Evolutionary conservation across 208 protist genomes (phyloP), one percentile per base, ranked within the genome.

Genomic region (Trypanosoma theileri): DNA sequence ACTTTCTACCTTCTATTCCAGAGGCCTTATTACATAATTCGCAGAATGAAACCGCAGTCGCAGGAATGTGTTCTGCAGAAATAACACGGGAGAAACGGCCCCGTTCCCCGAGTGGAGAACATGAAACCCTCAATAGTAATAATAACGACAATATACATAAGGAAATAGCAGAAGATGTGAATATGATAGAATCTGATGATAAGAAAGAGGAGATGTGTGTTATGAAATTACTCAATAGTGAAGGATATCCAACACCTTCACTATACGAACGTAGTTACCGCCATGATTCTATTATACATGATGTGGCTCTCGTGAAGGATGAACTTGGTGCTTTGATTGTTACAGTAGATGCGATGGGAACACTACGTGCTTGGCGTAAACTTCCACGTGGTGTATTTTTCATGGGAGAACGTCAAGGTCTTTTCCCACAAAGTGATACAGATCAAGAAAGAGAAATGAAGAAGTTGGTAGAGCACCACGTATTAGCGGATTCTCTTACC

Each of bases 241-340:
- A 84, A 28, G 73, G 67, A 22, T 79, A 86, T 35, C 84, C 84
- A 13, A 50, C 21, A 19, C 66, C 81, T 10, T 46, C 63, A 1
- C 74, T 93, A 13, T 90, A 90, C 61, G 82, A 93, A 51, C 79
- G 80, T 48, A 86, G 87, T 50, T 93, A 84, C 59, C 62, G 62
- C n/a, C 87, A 88, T 41, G 61, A 55, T 6, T 1, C 17, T 8
- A 61, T 66, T 42, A 51, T 92, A 21, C 71, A 82, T 19, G 86
- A 88, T 62, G 59, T 86, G 35, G 76, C 59, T 44, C 61, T 84
- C 13, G 63, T 85, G 41, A 41, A 73, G 26, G 86, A 93, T 66
- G 60, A 78, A 0, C 74, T 86, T 26, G 84, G 84, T 17, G 77
- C 71, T 14, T 59, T 93, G 24, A 60, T 90, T 57, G 64, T 72